Base-by-base conservation (phyloP, 305 asterid genomes). In the Lippia alba region DNA sequence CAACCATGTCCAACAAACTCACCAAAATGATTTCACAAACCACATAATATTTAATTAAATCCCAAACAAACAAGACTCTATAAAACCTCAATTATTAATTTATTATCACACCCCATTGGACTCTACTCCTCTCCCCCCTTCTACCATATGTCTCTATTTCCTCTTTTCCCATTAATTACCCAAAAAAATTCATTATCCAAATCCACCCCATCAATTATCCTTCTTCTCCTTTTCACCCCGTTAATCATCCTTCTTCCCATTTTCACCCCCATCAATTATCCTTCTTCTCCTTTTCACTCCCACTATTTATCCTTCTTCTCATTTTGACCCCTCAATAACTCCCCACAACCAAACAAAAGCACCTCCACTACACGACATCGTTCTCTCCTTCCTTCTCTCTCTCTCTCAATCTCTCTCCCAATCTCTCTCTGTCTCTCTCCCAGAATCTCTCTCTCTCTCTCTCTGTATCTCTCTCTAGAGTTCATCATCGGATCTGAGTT, bases 401-500 rank as follows among this genome's bases (percentile, higher is more conserved):
- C 72, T 56, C 69, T 32, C 67, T n/a, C 48, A n/a, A n/a, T 48
- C 72, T 45, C 75, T 64, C 69, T 46, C n/a, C n/a, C n/a, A n/a
- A 74, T 70, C 79, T 67, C 86, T 57, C 82, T 60, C 69, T 48
- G 69, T 56, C 69, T 32, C 67, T n/a, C 48, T 48, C 72, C n/a
- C n/a, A n/a, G n/a, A n/a, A n/a, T 12, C 62, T 48, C 66, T 50
- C 45, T 46, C 72, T 56, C 69, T 32, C 67, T n/a, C 48, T 48
- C 72, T 45, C 75, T 64, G 69, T 46, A 74, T 70, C 79, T 67
- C 86, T 57, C 82, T 60, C 69, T 48, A 70, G 56, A 64, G 66
- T 81, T 72, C 85, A 76, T 84, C 89, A 71, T 81, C 88, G 92
- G 90, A 88, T 88, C 97, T 81, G 83, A 83, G 76, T 84, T 81